Evolutionary conservation across 208 protist species (phyloP), one percentile per base, ranked within the genome.

Genomic region (Trypanosoma mega): DNA sequence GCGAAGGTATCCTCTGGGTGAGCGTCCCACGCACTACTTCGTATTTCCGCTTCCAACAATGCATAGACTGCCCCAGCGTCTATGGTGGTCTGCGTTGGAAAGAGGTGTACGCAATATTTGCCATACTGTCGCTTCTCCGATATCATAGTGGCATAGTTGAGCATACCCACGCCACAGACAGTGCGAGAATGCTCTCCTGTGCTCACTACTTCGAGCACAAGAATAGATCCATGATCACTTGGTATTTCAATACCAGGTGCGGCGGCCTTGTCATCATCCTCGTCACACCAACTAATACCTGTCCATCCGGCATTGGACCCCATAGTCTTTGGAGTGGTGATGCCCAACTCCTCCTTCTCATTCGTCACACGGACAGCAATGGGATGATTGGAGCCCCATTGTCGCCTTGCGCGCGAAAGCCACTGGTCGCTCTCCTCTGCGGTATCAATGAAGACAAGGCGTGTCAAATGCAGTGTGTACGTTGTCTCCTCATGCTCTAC

Each of bases 391-490:
- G 37, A 80, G 33, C 85, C 87, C 87, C 87, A 94, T 68, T 94
- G 87, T 27, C 64, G 71, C 21, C 67, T 66, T 20, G 74, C 85
- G 23, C 87, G 76, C 12, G 57, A 58, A 9, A 80, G 54, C 84
- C 87, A 90, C 63, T 83, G 76, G 7, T 48, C 47, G 24, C 30
- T 76, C 49, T 92, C 87, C 71, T 94, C 87, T 12, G 82, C 84
- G 20, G 87, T 94, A 52, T 94, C 87, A 29, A 92, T 78, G 37
- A 94, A 68, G 33, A 76, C 75, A n/a, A 94, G 74, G 30, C 84
- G 78, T 7, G 34, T 65, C 18, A 94, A 71, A 36, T 61, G 61
- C 31, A 92, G 54, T 30, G 64, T 85, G 67, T 82, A 89, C 44
- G 57, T 74, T 53, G 78, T 69, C 4, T 16, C 9, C 16, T 66